Percentiles rank a stretch among this genome's conserved stretches.
Evolutionary conservation across 2,329 filamentous ascomycete genomes (phyloP).

Genomic region (Ophiostoma angusticollis): DNA sequence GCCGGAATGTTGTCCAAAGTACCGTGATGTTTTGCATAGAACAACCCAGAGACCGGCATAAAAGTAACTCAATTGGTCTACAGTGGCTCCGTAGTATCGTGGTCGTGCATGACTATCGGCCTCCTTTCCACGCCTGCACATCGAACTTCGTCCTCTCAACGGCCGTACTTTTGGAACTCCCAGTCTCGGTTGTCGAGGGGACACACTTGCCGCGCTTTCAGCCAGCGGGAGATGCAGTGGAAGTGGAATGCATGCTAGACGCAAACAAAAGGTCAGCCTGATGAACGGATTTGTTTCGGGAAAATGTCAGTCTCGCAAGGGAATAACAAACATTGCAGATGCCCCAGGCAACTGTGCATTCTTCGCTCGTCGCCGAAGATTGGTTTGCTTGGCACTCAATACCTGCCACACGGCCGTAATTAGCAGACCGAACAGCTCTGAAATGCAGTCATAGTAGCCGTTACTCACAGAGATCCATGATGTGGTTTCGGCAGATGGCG

Average conservation of each 20-base stretch:
- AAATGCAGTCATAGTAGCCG: background rate
- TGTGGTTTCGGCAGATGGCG: conserved; percentile 97
- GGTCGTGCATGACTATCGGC: too few relatives aligned
- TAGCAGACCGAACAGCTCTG: background rate
- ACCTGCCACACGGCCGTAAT: conserved; percentile 34
- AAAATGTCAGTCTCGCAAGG: too few relatives aligned
- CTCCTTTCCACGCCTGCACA: background rate
- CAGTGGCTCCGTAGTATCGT: too few relatives aligned
- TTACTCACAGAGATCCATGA: conserved; percentile 87
- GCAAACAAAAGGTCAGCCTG: background rate
- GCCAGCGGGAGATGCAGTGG: conserved; percentile 97
- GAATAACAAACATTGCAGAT: conserved; percentile 85
- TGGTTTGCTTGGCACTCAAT: conserved; percentile 99
- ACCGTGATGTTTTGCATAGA: too few relatives aligned
- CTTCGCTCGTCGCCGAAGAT: conserved; percentile 89
- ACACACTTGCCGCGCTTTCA: conserved; percentile 98
- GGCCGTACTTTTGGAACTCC: conserved; percentile 99
- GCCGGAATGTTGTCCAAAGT: too few relatives aligned
- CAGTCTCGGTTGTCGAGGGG: conserved; percentile 96
- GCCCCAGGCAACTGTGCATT: conserved; percentile 97
- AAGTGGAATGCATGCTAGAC: conserved; percentile 95
- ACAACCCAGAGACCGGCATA: too few relatives aligned
- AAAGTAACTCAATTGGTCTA: too few relatives aligned
- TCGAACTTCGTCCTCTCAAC: conserved; percentile 23
- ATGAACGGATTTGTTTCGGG: too few relatives aligned